Percentiles rank a stretch among this genome's conserved stretches.
Conservation (phyloP, 345 rosid genomes). For the Salix viminalis region DNA sequence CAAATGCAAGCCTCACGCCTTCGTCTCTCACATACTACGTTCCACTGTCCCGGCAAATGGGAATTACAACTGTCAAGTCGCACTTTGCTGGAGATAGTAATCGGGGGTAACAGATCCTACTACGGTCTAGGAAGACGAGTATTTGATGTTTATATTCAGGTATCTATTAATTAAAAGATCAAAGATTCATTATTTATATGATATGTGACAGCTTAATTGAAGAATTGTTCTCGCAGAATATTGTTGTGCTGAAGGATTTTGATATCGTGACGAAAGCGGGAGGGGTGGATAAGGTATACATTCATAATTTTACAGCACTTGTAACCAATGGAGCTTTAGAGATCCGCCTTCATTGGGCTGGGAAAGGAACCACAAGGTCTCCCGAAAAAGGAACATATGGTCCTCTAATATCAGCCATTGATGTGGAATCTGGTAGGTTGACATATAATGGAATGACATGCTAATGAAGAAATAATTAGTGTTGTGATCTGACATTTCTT, state of each 20-base stretch:
- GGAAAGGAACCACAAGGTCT: neutral
- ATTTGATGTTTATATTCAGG: constrained; percentile 63
- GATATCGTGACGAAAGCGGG: neutral
- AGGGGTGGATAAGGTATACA: constrained; percentile 4
- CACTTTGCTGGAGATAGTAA: constrained; percentile 59
- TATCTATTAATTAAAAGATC: neutral
- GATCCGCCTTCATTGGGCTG: no score
- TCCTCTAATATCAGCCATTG: constrained; percentile 21
- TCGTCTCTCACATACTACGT: constrained; percentile 4
- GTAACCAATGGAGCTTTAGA: constrained; percentile 14
- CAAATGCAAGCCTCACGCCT: constrained; percentile 8
- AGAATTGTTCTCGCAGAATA: constrained; percentile 4
- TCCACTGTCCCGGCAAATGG: constrained; percentile 29
- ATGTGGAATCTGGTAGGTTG: constrained; percentile 15
- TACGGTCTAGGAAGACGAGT: constrained; percentile 47
- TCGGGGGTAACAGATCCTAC: constrained; percentile 33
- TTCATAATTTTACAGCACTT: no score
- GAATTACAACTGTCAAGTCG: constrained; percentile 39
- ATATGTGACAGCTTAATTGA: neutral
- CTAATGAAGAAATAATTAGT: no score
- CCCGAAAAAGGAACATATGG: constrained; percentile 19
- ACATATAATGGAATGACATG: neutral
- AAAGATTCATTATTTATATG: neutral
- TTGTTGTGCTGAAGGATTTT: constrained; percentile 13
- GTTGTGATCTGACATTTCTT: no score